Conservation (phyloP, 163 green algal species). For the Scenedesmus sp. region DNA sequence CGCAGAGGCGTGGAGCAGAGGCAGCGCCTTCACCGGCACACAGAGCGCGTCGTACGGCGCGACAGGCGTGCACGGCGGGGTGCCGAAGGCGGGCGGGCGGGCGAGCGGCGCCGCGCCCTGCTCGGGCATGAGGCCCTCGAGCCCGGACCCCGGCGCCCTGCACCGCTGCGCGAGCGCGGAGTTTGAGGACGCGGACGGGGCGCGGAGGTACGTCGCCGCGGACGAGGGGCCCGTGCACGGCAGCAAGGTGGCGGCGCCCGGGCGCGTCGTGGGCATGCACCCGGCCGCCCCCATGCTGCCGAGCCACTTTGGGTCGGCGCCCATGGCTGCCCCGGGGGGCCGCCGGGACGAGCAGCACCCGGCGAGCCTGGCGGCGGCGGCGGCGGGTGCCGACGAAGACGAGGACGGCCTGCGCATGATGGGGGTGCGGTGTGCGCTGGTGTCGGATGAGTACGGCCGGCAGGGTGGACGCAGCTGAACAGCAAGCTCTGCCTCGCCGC, state of each 20-base stretch:
- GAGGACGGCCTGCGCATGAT: neutral
- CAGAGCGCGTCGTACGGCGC: neutral
- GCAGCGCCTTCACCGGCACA: neutral
- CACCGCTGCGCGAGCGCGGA: conserved; percentile 36
- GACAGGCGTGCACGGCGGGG: neutral
- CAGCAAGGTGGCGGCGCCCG: neutral
- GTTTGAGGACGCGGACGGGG: conserved; percentile 34
- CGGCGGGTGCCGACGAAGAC: neutral
- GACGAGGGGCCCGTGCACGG: neutral
- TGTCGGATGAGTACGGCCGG: neutral
- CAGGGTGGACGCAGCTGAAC: neutral
- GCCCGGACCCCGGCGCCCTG: conserved; percentile 3
- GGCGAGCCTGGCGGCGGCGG: neutral
- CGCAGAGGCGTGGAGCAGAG: neutral
- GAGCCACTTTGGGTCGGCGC: conserved; percentile 26
- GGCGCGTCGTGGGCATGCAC: neutral
- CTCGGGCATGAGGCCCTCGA: conserved; percentile 4
- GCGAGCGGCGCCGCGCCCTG: neutral
- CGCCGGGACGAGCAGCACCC: neutral
- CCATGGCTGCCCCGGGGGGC: neutral
- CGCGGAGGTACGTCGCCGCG: neutral
- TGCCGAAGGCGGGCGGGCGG: neutral
- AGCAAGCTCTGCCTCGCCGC: neutral
- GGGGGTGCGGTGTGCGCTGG: neutral
- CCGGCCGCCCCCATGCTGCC: neutral